Evolutionary conservation across 352 stramenopile species (phyloP), one percentile per base, ranked within the genome.

Genomic region (Hyaloperonospora brassicae): DNA sequence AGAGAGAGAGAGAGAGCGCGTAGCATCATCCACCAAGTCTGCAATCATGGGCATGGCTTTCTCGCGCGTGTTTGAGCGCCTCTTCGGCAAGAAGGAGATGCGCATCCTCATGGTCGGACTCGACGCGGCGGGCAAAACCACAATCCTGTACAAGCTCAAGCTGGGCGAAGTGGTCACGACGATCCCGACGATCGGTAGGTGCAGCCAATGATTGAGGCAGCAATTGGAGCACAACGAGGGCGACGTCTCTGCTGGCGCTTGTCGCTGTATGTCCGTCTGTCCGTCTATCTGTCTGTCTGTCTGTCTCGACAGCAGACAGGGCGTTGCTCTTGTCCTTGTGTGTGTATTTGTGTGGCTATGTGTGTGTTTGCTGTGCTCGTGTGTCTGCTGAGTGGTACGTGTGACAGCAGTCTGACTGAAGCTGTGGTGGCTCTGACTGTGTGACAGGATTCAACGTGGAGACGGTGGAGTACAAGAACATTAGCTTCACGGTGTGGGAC

Each of bases 391-490:
- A n/a, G n/a, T n/a, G n/a, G n/a, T n/a, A 49, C 23, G 6, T 13
- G 14, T 38, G 23, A 13, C 2, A 38, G 43, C 27, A 6, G 25
- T 49, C 9, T 22, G 13, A 27, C 27, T 27, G 13, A 41, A n/a
- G 24, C 23, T 27, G 14, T 55, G 39, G 6, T 7, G 27, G 27
- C 27, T 31, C 27, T 31, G 3, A 31, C 59, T 50, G 53, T 25
- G 42, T 30, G 52, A 45, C 50, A 94, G 73, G 84, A 27, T 99
- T 99, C 81, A 99, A 99, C 73, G 96, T 99, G 41, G 97, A 99
- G 80, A 98, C 94, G 57, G 96, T 99, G 49, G 94, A 99, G 78
- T 99, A 98, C 89, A 98, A 98, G 83, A 98, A 98, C 82, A 98
- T 98, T 84, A 97, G 86, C 69, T 98, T 99, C 85, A 98, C 94